These are phyloP conservation scores for Penicillium rolfsii DNA, from an alignment of 2,329 filamentous ascomycete genomes.

Conservation along the genomic window DNA sequence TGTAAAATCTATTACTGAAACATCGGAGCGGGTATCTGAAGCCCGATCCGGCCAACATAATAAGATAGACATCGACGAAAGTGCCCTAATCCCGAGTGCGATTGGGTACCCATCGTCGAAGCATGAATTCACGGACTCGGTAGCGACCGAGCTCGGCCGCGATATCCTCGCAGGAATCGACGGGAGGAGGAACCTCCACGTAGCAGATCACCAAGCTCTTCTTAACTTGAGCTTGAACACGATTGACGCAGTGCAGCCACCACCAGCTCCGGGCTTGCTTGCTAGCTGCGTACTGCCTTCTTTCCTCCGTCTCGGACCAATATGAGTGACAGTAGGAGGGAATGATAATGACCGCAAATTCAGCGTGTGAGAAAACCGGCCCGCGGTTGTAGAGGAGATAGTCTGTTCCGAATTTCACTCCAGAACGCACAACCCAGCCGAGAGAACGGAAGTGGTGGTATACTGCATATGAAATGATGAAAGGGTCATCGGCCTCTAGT, in stretches of 20 bases:
- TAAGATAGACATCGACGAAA: neutral
- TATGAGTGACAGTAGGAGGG: conserved; percentile 76
- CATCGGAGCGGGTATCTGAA: conserved; percentile 28
- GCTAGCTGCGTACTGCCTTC: conserved; percentile 56
- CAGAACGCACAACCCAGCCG: conserved; percentile 90
- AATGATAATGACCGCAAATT: conserved; percentile 84
- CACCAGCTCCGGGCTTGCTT: conserved; percentile 51
- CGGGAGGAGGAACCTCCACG: conserved; percentile 81
- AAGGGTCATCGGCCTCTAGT: conserved; percentile 75
- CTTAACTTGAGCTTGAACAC: conserved; percentile 84
- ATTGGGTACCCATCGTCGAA: conserved; percentile 84
- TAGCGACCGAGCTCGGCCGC: conserved; percentile 68
- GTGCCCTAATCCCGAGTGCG: conserved; percentile 64
- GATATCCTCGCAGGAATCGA: conserved; percentile 56
- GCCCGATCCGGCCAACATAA: conserved; percentile 14
- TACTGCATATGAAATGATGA: conserved; percentile 82
- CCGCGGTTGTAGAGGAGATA: conserved; percentile 93
- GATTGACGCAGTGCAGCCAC: conserved; percentile 79
- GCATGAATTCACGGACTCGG: conserved; percentile 75
- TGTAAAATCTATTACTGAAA: neutral
- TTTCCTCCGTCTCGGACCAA: conserved; percentile 62
- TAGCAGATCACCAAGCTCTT: conserved; percentile 91
- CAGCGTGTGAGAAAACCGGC: conserved; percentile 91
- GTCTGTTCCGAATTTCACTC: conserved; percentile 93
- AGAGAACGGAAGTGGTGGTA: conserved; percentile 97